These are phyloP conservation scores for Kokia cookei DNA, from an alignment of 441 rosid species.

Conservation along the genomic window DNA sequence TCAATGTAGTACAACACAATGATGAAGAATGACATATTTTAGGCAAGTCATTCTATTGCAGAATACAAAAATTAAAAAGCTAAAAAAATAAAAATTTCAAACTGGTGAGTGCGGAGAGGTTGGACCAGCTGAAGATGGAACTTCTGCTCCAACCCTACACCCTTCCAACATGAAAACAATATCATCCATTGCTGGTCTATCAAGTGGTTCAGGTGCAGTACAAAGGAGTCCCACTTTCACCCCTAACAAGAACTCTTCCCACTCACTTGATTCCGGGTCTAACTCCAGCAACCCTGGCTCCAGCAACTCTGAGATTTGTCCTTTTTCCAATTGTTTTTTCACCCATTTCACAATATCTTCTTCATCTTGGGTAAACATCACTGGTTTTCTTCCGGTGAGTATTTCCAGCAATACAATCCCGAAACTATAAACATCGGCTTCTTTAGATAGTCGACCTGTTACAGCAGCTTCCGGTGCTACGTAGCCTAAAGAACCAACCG, in stretches of 20 bases:
- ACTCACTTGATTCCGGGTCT: constrained; percentile 64
- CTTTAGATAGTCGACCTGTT: constrained; percentile 43
- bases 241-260: constrained; percentile 71
- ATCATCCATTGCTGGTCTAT: constrained; percentile 60
- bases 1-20: background rate
- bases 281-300: constrained; percentile 69
- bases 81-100: background rate
- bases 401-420: constrained; percentile 67
- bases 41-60: background rate
- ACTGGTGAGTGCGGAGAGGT: constrained; percentile 54
- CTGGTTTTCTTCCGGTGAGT: constrained; percentile 59
- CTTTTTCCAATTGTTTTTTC: constrained; percentile 54
- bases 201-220: constrained; percentile 53
- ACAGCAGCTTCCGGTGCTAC: constrained; percentile 47
- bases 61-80: background rate
- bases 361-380: constrained; percentile 63
- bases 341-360: constrained; percentile 81
- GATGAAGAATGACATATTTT: background rate
- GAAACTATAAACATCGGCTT: constrained; percentile 60
- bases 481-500: constrained; percentile 56
- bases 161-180: constrained; percentile 75
- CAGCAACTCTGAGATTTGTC: constrained; percentile 58
- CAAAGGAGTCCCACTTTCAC: constrained; percentile 70
- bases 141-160: constrained; percentile 62
- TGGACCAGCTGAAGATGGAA: constrained; percentile 59